A percentile compares a stretch with the other conserved stretches of the same genome.
phyloP scores from a whole-genome alignment of 257 asterid genomes.

The Osmanthus fragrans region DNA sequence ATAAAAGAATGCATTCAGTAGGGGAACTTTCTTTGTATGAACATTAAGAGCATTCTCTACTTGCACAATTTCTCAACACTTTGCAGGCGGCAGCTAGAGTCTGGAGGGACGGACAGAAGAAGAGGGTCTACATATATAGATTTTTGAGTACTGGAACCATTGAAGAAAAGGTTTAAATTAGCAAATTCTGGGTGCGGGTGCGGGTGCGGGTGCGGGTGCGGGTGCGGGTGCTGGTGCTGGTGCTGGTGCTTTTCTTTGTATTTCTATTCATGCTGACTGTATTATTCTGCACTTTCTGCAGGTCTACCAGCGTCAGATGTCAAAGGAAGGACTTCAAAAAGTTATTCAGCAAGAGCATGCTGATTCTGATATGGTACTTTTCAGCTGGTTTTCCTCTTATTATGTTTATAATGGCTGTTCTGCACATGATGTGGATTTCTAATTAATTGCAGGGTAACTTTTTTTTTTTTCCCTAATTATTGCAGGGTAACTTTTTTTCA shows the following conservation, averaged over 20 bases:
- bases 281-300: slow-evolving; percentile 26
- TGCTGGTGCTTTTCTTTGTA: slow-evolving; percentile 16
- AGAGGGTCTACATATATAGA: slow-evolving; percentile 94
- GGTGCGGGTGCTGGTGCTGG: not conserved
- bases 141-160: slow-evolving; percentile 95
- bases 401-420: slow-evolving; percentile 12
- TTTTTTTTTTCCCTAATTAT: slow-evolving; percentile 38
- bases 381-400: slow-evolving; percentile 19
- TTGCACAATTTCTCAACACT: slow-evolving; percentile 21
- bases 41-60: slow-evolving; percentile 22
- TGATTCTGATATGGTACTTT: slow-evolving; percentile 63
- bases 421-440: slow-evolving; percentile 20
- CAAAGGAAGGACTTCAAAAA: slow-evolving; percentile 96
- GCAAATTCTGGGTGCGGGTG: slow-evolving; percentile 26
- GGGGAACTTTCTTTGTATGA: not conserved
- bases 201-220: too few species aligned
- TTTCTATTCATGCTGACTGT: slow-evolving; percentile 9
- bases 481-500: slow-evolving; percentile 74
- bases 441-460: slow-evolving; percentile 35
- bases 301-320: slow-evolving; percentile 99
- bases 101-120: slow-evolving; percentile 99
- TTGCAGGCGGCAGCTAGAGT: slow-evolving; percentile 97
- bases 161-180: slow-evolving; percentile 83
- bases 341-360: slow-evolving; percentile 85
- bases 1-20: slow-evolving; percentile 15